Conservation (phyloP, 441 rosid species). For the Sinapis alba region DNA sequence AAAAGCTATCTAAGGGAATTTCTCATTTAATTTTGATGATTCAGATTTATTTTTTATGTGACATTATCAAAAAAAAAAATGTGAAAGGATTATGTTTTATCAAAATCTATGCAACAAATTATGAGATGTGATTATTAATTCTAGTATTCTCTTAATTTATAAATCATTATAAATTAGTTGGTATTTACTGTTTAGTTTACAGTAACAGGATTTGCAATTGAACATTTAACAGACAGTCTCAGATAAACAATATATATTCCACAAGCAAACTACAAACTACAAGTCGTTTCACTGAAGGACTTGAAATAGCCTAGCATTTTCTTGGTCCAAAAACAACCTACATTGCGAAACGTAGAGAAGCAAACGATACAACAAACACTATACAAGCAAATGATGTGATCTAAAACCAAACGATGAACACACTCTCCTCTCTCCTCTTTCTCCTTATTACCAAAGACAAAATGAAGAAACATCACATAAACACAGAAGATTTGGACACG, state of each 20-base stretch:
- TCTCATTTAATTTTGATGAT: too few relatives aligned
- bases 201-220: background rate
- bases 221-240: background rate
- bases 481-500: slow-evolving; percentile 26
- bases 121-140: too few relatives aligned
- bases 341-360: slow-evolving; percentile 21
- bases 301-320: background rate
- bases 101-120: too few relatives aligned
- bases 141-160: too few relatives aligned
- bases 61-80: too few relatives aligned
- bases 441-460: slow-evolving; percentile 24
- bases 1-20: too few relatives aligned
- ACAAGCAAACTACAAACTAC: slow-evolving; percentile 27
- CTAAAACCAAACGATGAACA: slow-evolving; percentile 25
- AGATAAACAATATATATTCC: background rate
- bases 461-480: slow-evolving; percentile 25
- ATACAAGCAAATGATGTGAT: slow-evolving; percentile 34
- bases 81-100: too few relatives aligned
- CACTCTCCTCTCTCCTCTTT: slow-evolving; percentile 1
- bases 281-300: slow-evolving; percentile 14
- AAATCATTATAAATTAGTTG: too few relatives aligned
- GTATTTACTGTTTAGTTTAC: too few relatives aligned
- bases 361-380: slow-evolving; percentile 28
- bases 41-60: too few relatives aligned
- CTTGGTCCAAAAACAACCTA: slow-evolving; percentile 30